Percentiles rank a stretch among this genome's conserved stretches.
Conservation (phyloP, 192 early-diverging fungal species). For the Podila epicladia region DNA sequence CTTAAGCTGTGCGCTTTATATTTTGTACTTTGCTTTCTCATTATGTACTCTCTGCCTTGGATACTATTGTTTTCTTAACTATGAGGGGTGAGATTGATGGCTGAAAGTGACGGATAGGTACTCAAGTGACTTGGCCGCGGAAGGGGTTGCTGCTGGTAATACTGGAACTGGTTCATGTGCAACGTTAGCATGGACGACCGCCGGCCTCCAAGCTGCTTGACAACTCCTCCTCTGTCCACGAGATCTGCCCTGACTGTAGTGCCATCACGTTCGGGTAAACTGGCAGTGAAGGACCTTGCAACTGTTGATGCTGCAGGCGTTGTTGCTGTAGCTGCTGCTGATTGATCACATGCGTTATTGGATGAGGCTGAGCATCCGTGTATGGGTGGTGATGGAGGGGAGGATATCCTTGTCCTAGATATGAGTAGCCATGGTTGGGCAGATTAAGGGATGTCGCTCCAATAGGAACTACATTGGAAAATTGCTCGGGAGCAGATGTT, state of each 20-base stretch:
- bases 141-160: not conserved
- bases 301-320: not conserved
- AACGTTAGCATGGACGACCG: constrained; percentile 24
- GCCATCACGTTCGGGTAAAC: not conserved
- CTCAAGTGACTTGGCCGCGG: not conserved
- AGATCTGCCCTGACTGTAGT: constrained; percentile 5
- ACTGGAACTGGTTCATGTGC: not conserved
- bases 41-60: no score
- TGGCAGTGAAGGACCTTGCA: not conserved
- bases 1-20: no score
- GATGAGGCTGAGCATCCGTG: no score
- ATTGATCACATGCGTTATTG: no score
- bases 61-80: not conserved
- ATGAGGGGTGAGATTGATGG: not conserved
- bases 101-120: not conserved
- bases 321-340: not conserved
- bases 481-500: no score
- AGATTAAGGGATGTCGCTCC: no score
- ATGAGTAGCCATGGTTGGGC: no score
- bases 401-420: no score
- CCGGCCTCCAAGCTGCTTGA: not conserved
- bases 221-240: constrained; percentile 11
- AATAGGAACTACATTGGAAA: no score
- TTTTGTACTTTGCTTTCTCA: no score
- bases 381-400: no score